Evolutionary conservation across 208 protist genomes (phyloP), one percentile per base, ranked within the genome.

Genomic region (Trypanosomatidae sp.): DNA sequence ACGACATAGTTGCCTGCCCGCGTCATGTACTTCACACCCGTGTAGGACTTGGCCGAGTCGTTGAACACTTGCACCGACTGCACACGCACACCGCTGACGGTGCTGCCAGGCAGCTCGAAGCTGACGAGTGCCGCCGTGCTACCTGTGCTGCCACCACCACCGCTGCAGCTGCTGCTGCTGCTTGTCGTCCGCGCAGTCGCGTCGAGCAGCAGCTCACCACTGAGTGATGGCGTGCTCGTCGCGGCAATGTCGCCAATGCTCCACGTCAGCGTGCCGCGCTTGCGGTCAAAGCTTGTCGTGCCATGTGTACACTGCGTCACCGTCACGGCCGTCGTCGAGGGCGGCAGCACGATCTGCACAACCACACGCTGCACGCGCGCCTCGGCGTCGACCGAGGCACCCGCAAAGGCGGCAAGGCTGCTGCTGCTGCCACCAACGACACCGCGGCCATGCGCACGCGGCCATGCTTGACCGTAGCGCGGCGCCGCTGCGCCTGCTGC

Each of bases 21-120:
- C 6, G 83, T 82, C 4, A 81, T 39, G 41, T 90, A 88, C 56
- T 91, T 90, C 28, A 94, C 73, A 26, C 87, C 87, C 47, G 91
- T 95, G 66, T 91, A 95, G 7, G 83, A 61, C 44, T 77, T 76
- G 15, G 65, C 75, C 10, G 61, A 65, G 33, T 88, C 75, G 25
- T 89, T 87, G 19, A 80, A 22, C 2, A 95, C 63, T 41, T 86
- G 83, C 21, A 95, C 78, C 39, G 69, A 83, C 44, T 91, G 74
- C 8, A 94, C 64, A 23, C 78, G 63, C 30, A 90, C 58, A 11
- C 56, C 61, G 47, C 74, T 90, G 19, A 80, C 47, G 27, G 66
- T 66, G 54, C 71, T 50, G 35, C 90, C 90, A 8, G 71, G 62
- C n/a, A 90, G 64, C 26, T 66, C 58, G 51, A 89, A 89, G 15